Base-by-base conservation (phyloP, 2,329 filamentous ascomycete species). In the Cladorrhinum sp. region DNA sequence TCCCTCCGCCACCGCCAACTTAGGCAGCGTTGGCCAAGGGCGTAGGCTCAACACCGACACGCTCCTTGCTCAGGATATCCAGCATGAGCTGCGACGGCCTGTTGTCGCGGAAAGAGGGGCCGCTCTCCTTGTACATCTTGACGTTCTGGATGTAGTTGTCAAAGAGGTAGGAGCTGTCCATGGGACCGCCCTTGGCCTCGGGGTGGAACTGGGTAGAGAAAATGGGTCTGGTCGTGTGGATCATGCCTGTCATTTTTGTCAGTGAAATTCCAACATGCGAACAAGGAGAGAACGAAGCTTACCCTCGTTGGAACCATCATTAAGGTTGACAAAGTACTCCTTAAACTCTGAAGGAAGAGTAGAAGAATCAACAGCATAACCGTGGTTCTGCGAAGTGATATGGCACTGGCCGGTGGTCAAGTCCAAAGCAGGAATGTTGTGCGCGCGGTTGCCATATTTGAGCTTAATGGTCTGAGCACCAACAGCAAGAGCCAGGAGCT, bases 191-290 rank as follows among this genome's bases (percentile, higher is more conserved):
- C 83, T 96, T 96, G 68, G 95, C 95, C 79, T 99, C 95, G 16
- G 95, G 95, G 74, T 99, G 95, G 87, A 99, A 99, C 78, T 99
- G 95, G 23, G 93, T 96, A 66, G 91, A 94, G 84, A 99, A 98
- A 75, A 99, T 99, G 65, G 95, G 95, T 36, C 94, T 91, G 61
- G 90, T 90, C 79, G 90, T 92, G 84, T 99, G 95, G 74, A 97
- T 92, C 86, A 99, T 92, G 18, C 42, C 42, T 46, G 18, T 39
- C n/a, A 53, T 18, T 8, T 20, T 16, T 4, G 16, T 55, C 14
- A 30, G 26, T 39, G 2, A 14, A 1, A 20, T 46, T 18, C 18
- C 18, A 3, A 18, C 18, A 14, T 46, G 3, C 5, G 51, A 12
- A 28, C n/a, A n/a, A n/a, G n/a, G n/a, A n/a, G n/a, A n/a, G n/a